Conservation (phyloP, 768 basidiomycete species). For the Naganishia vaughanmartiniae region DNA sequence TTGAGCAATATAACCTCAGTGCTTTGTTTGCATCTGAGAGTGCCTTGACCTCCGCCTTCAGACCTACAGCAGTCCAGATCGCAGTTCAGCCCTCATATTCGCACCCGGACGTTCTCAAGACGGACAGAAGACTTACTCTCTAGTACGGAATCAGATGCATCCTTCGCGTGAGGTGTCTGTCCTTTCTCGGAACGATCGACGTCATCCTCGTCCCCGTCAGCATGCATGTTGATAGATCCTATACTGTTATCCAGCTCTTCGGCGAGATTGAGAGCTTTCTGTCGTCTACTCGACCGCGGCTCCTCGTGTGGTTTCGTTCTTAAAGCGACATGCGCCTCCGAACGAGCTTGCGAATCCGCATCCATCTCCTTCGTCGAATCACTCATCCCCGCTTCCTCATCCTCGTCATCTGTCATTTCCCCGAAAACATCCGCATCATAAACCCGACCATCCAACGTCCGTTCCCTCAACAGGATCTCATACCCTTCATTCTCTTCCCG, state of each 20-base stretch:
- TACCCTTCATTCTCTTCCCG: constrained; percentile 93
- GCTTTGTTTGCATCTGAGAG: constrained; percentile 96
- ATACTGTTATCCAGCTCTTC: background rate
- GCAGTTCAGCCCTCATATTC: background rate
- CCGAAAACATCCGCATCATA: constrained; percentile 17
- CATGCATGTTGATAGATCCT: background rate
- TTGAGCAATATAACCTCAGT: constrained; percentile 87
- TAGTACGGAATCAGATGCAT: constrained; percentile 38
- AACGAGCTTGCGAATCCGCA: background rate
- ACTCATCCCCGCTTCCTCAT: too few species aligned
- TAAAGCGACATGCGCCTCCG: constrained; percentile 1
- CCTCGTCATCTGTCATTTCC: constrained; percentile 14
- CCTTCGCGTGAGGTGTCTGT: constrained; percentile 24
- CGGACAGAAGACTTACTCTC: constrained; percentile 27
- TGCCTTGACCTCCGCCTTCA: constrained; percentile 81
- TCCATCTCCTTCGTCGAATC: background rate
- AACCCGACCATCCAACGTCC: constrained; percentile 71
- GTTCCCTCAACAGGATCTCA: constrained; percentile 87
- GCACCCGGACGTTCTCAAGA: background rate
- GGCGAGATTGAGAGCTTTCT: constrained; percentile 38
- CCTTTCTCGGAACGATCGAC: background rate
- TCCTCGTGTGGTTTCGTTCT: constrained; percentile 20
- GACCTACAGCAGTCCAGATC: constrained; percentile 51
- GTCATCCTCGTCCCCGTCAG: background rate
- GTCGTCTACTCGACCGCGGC: constrained; percentile 1